Evolutionary conservation across 2,329 filamentous ascomycete species (phyloP), one percentile per base, ranked within the genome.

Genomic region (Diaporthe vexans): DNA sequence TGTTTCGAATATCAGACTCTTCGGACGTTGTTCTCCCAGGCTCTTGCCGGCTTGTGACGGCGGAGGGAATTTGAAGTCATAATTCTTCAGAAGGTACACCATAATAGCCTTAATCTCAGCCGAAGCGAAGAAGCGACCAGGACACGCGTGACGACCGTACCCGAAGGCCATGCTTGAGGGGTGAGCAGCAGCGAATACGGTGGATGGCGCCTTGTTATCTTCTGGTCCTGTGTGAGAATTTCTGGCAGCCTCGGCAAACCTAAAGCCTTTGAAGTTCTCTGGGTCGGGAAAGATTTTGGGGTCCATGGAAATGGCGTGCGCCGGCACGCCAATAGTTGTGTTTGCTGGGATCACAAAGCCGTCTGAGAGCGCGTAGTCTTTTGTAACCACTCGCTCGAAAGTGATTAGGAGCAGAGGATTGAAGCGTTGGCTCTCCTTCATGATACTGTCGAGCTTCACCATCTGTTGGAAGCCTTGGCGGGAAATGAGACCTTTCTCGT

Each of bases 261-360:
- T 29, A 29, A 29, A 29, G 29, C 29, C 29, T 29, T 29, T 29
- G 29, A 29, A 29, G 29, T 26, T 46, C 48, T 15, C 78, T 0
- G 85, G 80, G 52, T 83, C 74, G 0, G 81, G 78, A 75, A 83
- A 86, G 69, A 82, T 77, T 0, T 81, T 80, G 13, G 81, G 77
- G 76, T 88, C 86, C 6, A 77, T 77, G 56, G 80, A 81, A 73
- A 86, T 78, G 29, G 82, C 84, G n/a, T 81, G 79, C 13, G 82
- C 76, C 0, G 86, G 83, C 1, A 85, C 79, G 69, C 87, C 83
- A 33, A 88, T 81, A 19, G 81, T 81, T 4, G 84, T 83, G 33
- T 85, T 85, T 1, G 82, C 80, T 0, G 86, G 85, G 15, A 88
- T 82, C 33, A 84, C 83, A 61, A 89, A 86, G 24, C 89, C 89